A percentile compares a stretch with the other conserved stretches of the same genome.
Conservation (phyloP, 2,329 filamentous ascomycete species). For the Talaromyces sp. region DNA sequence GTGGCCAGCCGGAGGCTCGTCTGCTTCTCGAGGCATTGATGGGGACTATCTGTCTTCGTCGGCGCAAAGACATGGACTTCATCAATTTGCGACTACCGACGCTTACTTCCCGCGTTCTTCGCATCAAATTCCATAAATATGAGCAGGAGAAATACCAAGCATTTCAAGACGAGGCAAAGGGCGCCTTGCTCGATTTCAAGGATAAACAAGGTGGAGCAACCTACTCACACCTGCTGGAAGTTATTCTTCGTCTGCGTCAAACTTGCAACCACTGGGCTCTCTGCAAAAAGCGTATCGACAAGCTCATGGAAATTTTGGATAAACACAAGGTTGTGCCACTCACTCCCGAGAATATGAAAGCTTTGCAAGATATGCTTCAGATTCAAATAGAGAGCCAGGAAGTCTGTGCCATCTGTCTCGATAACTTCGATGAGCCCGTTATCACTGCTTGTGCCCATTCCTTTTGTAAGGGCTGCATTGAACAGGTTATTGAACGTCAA, state of each 20-base stretch:
- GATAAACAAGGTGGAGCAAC: slow-evolving; percentile 51
- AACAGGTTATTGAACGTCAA: slow-evolving; percentile 72
- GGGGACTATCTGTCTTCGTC: slow-evolving; percentile 75
- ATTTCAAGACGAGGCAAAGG: slow-evolving; percentile 73
- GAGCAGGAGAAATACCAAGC: slow-evolving; percentile 78
- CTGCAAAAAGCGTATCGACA: slow-evolving; percentile 71
- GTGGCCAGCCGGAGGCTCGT: slow-evolving; percentile 61
- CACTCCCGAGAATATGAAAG: slow-evolving; percentile 70
- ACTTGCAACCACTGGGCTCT: slow-evolving; percentile 89
- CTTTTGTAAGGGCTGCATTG: slow-evolving; percentile 75
- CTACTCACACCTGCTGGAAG: slow-evolving; percentile 77
- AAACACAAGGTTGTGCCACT: slow-evolving; percentile 68
- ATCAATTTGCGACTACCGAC: slow-evolving; percentile 77
- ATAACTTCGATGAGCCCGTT: slow-evolving; percentile 69
- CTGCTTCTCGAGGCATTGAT: slow-evolving; percentile 74
- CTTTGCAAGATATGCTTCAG: slow-evolving; percentile 74
- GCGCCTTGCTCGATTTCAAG: slow-evolving; percentile 66
- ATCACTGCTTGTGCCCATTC: slow-evolving; percentile 85
- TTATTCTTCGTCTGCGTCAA: slow-evolving; percentile 80
- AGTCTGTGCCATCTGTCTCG: slow-evolving; percentile 80
- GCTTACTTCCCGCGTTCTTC: slow-evolving; percentile 76
- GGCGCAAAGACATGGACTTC: slow-evolving; percentile 86
- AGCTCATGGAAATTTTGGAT: slow-evolving; percentile 71
- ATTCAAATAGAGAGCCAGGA: slow-evolving; percentile 79
- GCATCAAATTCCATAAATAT: slow-evolving; percentile 70